Evolutionary conservation across 495 filamentous ascomycete species (phyloP), one percentile per base, ranked within the genome.

Genomic region (Terfezia boudieri): DNA sequence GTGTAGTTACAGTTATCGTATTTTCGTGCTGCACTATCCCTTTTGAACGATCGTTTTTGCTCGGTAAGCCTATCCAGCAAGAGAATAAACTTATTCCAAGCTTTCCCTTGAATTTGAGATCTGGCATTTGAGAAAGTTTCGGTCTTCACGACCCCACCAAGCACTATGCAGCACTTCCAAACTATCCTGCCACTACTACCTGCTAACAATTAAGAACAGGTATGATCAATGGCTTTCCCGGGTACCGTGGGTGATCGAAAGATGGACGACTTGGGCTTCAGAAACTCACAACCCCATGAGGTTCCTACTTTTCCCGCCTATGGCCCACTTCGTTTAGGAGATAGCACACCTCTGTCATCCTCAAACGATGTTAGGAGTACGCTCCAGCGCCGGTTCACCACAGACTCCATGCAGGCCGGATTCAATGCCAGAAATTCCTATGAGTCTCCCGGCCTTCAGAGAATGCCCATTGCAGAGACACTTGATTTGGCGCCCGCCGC

Each of bases 331-430:
- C 62, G 62, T 51, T 55, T 55, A 14, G 55, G 52, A 53, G 55
- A 50, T 53, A 59, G 62, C 50, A 12, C 57, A 37, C 55, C 61
- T 37, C 38, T 46, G 41, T 46, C 41, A 14, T 14, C 12, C 41
- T 20, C 41, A 46, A 46, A 46, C 41, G 41, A 46, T 14, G 56
- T 41, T 36, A 65, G 86, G 67, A 74, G 75, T 46, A 80, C 78
- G 58, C 71, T 94, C 59, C 84, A 87, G 68, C 82, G 90, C 67
- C 82, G 90, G 57, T 95, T 95, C 71, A 98, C 90, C 55, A 90
- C 86, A 32, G 85, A 90, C 62, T 82, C 84, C 7, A 59, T 65
- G 62, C 61, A 55, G 26, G 52, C 56, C 26, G 64, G 61, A 61
- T 62, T 64, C 37, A 52, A 50, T 32, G 36, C 54, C 22, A 58